Base-by-base conservation (phyloP, 331 rosid species). In the Erythrophleum ivorense region DNA sequence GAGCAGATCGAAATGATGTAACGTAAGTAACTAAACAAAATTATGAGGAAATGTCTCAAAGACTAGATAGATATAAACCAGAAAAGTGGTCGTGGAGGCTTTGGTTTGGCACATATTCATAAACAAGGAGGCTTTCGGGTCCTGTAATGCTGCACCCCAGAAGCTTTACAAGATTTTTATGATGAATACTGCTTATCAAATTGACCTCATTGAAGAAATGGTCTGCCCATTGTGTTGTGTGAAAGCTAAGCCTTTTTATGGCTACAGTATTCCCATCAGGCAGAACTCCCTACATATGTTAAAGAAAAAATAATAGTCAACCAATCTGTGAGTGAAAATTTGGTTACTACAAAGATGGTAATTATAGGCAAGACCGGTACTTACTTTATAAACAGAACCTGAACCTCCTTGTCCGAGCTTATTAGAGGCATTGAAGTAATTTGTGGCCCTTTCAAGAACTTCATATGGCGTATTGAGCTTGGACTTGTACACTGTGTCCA, bases 391-490 rank as follows among this genome's bases (percentile, higher is more conserved):
- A 81, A 92, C 97, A 9, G 95, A 86, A 73, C 95, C 95, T n/a
- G 97, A 92, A 38, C 94, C 97, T 53, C 95, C 97, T 86, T 92
- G 95, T 69, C 97, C 97, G 16, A 92, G 88, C 79, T 89, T 91
- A 80, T 88, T 91, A 73, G 90, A 81, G 24, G 63, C 55, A 55
- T 88, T 78, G 74, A 89, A 92, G 89, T 82, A 92, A 84, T 91
- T 81, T 50, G 95, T 86, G 57, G 97, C 95, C 77, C 66, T 91
- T 34, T 92, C 97, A 9, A 92, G 95, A 72, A 88, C 80, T 78
- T 92, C 97, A 59, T 91, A 91, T 5, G 91, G 49, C 83, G 71
- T 71, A 83, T 81, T 88, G 71, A 92, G 90, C 82, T 84, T 86
- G 84, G 97, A 92, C 53, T 84, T 84, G 57, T 83, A 86, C 86